phyloP scores from a whole-genome alignment of 1,284 basidiomycete species.

The Coriolopsis trogii region DNA sequence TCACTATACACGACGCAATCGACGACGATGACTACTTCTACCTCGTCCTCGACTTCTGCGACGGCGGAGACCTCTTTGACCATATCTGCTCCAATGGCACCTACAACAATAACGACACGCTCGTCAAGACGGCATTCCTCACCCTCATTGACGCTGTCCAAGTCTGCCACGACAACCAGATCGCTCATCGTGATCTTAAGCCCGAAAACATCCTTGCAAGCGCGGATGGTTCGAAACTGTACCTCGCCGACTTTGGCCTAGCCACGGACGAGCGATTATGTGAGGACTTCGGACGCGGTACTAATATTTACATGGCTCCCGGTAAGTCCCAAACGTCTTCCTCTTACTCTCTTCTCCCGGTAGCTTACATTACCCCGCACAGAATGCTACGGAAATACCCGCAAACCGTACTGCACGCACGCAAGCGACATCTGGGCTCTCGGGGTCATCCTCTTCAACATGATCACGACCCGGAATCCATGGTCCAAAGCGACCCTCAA shows the following conservation, averaged over 20 bases:
- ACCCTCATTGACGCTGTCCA: conserved; percentile 68
- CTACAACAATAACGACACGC: conserved; percentile 53
- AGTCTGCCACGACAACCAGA: conserved; percentile 58
- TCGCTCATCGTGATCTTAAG: conserved; percentile 77
- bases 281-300: conserved; percentile 52
- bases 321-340: conserved; percentile 36
- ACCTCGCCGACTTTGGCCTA: conserved; percentile 72
- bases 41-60: conserved; percentile 64
- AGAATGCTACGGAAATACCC: conserved; percentile 34
- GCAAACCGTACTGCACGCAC: conserved; percentile 61
- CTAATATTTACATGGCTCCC: conserved; percentile 65
- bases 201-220: conserved; percentile 76
- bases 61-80: conserved; percentile 64
- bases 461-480: conserved; percentile 85
- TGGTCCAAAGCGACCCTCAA: conserved; percentile 78
- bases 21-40: conserved; percentile 59
- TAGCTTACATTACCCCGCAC: background rate
- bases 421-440: conserved; percentile 92
- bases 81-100: conserved; percentile 54
- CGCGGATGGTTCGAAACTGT: conserved; percentile 48
- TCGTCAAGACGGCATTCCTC: conserved; percentile 54
- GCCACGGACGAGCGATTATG: conserved; percentile 54
- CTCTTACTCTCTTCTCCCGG: background rate
- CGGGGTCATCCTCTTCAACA: conserved; percentile 55
- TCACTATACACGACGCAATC: conserved; percentile 59